Percentiles rank a stretch among this genome's conserved stretches.
Conservation (phyloP, 306 rosid species). For the Fragaria ananassa region DNA sequence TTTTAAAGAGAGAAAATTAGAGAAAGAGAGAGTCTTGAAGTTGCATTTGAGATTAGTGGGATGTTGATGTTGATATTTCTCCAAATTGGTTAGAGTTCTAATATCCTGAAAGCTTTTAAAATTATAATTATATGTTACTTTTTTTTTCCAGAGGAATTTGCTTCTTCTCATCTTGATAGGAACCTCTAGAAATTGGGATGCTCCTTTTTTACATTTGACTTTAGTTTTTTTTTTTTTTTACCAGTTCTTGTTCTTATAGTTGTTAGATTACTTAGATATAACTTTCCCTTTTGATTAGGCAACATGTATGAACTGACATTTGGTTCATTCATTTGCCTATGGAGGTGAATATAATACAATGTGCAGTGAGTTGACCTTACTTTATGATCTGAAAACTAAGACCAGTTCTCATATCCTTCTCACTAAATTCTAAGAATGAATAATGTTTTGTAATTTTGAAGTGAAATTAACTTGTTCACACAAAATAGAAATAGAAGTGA, state of each 20-base stretch:
- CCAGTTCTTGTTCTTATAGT: not conserved
- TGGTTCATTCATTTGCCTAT: not conserved
- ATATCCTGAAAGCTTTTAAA: not conserved
- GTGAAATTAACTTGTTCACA: no score
- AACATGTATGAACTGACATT: not conserved
- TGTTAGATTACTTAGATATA: not conserved
- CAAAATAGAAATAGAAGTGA: not conserved
- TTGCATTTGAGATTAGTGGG: not conserved
- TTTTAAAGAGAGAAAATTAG: not conserved
- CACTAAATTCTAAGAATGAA: not conserved
- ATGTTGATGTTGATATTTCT: not conserved
- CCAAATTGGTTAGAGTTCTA: not conserved
- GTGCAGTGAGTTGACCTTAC: not conserved
- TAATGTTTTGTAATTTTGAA: not conserved
- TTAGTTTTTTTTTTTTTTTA: not conserved
- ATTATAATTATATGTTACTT: no score
- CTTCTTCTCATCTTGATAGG: not conserved
- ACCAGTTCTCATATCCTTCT: not conserved
- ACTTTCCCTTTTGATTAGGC: not conserved
- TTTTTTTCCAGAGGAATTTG: not conserved
- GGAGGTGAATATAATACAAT: not conserved
- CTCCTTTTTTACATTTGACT: not conserved
- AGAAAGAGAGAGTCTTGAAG: constrained; percentile 1
- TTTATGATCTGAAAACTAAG: not conserved
- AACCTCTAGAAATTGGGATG: not conserved